These are phyloP conservation scores for Pythium phragmitis DNA, from an alignment of 352 stramenopile species.

Conservation along the genomic window DNA sequence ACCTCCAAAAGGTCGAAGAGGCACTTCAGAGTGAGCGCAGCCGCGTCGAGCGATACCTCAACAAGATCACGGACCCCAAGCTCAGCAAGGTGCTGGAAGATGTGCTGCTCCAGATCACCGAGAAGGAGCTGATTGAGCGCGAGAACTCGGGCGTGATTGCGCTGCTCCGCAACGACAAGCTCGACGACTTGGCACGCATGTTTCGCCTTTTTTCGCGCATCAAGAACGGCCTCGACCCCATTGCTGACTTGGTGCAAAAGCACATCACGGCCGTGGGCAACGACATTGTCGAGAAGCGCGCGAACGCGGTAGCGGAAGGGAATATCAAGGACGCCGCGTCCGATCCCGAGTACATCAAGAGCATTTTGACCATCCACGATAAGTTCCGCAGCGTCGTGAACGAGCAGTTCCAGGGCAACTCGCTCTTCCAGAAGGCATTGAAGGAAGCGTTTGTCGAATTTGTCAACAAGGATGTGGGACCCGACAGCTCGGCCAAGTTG, in stretches of 20 bases:
- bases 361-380: slow-evolving; percentile 96
- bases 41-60: slow-evolving; percentile 96
- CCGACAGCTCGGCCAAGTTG: slow-evolving; percentile 98
- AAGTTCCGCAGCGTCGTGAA: slow-evolving; percentile 98
- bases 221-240: slow-evolving; percentile 95
- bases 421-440: slow-evolving; percentile 98
- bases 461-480: slow-evolving; percentile 98
- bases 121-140: slow-evolving; percentile 97
- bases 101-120: slow-evolving; percentile 93
- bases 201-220: slow-evolving; percentile 97
- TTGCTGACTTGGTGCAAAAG: slow-evolving; percentile 95
- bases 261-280: slow-evolving; percentile 93
- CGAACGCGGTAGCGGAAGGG: slow-evolving; percentile 88
- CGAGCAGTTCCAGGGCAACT: slow-evolving; percentile 96
- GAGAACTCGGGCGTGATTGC: slow-evolving; percentile 95
- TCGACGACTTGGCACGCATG: slow-evolving; percentile 97
- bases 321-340: slow-evolving; percentile 90
- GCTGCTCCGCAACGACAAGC: slow-evolving; percentile 96
- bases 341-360: slow-evolving; percentile 98
- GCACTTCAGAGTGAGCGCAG: slow-evolving; percentile 74
- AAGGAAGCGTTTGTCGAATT: slow-evolving; percentile 99
- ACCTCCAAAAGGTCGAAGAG: slow-evolving; percentile 95
- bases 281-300: slow-evolving; percentile 85
- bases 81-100: slow-evolving; percentile 93
- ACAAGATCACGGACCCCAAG: slow-evolving; percentile 95